Evolutionary conservation across 2,329 filamentous ascomycete species (phyloP).

Genomic region (Fusarium sp.): DNA sequence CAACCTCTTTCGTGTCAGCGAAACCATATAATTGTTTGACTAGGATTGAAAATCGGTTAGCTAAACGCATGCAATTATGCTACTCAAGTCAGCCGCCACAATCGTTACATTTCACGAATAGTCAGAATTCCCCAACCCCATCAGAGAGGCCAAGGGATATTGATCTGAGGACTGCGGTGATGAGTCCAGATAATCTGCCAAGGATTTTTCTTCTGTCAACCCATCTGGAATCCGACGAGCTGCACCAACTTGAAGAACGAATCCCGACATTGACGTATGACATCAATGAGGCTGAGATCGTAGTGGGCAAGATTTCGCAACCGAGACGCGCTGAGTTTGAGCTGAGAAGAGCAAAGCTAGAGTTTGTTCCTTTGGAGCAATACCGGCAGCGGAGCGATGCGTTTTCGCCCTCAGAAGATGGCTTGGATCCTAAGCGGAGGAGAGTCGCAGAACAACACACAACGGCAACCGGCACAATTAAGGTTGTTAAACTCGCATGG

Average conservation of each 20-base stretch:
- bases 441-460: constrained; percentile 17
- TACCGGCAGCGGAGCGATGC: background rate
- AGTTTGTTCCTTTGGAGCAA: constrained; percentile 60
- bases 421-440: constrained; percentile 37
- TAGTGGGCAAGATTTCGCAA: constrained; percentile 79
- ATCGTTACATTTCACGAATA: constrained; percentile 6
- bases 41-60: background rate
- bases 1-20: background rate
- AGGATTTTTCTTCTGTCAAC: constrained; percentile 80
- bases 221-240: constrained; percentile 73
- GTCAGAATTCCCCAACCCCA: background rate
- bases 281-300: constrained; percentile 76
- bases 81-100: constrained; percentile 5
- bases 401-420: background rate
- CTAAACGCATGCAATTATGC: constrained; percentile 3
- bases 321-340: constrained; percentile 82
- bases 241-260: constrained; percentile 73
- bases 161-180: constrained; percentile 22
- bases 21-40: background rate
- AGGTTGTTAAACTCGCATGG: constrained; percentile 72
- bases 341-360: constrained; percentile 75
- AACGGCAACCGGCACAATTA: constrained; percentile 53
- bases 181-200: constrained; percentile 60
- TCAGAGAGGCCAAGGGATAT: background rate
- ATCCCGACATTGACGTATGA: constrained; percentile 78